Base-by-base conservation (phyloP, 257 asterid genomes). In the Nicotiana tabacum region DNA sequence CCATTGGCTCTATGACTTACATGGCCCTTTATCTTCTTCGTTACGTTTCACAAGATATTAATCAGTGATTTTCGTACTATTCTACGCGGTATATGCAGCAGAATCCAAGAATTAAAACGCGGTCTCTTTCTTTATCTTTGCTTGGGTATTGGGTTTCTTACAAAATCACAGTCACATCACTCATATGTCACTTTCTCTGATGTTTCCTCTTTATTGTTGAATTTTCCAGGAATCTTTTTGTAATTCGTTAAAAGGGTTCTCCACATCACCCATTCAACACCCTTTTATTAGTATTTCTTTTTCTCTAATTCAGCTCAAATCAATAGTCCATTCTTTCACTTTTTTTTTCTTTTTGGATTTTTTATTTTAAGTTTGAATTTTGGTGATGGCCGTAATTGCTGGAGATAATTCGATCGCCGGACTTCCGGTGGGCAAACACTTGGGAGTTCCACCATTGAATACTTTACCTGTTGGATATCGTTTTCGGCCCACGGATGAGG, bases 401-500 rank as follows among this genome's bases (percentile, higher is more conserved):
- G 66, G 64, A 18, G 64, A 58, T 58, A 18, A 58, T 58, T 2
- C 64, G 64, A 58, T 58, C 21, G 24, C 24, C 21, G 24, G 43
- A 43, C 58, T 15, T 70, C 58, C n/a, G 33, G 35, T 11, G 78
- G 78, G 12, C 1, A 35, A 72, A 61, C 82, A 60, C n/a, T 37
- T 64, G 67, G 53, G 1, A 2, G 58, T 74, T 64, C 82, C 70
- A 17, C 37, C 82, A 69, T 82, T 87, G 89, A 93, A 89, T 72
- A 82, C 90, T 24, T 88, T 93, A 82, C 97, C 98, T 15, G 87
- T 92, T 88, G 98, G 98, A 0, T 92, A 88, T 78, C 86, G 98
- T 55, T 92, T 92, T 87, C 88, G 96, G 69, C 98, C 96, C 35
- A 92, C 94, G 37, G 97, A 94, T 67, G 91, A 90, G 84, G 98